Evolutionary conservation across 148 eudicot genomes (phyloP).

Genomic region (Suaeda aralocaspica): DNA sequence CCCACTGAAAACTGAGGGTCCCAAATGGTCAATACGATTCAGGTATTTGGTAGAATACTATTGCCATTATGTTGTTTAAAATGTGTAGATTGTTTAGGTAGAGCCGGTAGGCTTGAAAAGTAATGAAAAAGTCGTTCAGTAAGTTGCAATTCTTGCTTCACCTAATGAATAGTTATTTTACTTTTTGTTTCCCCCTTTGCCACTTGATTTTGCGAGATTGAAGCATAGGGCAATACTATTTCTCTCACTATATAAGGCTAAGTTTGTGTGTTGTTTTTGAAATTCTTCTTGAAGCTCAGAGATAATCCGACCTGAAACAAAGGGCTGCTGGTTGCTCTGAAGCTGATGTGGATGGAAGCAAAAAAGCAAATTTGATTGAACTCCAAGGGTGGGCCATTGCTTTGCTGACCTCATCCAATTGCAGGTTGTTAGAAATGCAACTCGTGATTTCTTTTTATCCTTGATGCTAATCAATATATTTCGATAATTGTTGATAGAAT

Average conservation of each 20-base stretch:
- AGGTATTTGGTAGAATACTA: constrained; percentile 48
- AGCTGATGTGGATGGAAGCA: constrained; percentile 61
- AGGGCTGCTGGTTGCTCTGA: constrained; percentile 69
- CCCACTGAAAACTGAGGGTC: constrained; percentile 93
- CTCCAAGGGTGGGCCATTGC: constrained; percentile 93
- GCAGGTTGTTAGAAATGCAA: constrained; percentile 54
- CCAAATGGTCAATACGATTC: constrained; percentile 91
- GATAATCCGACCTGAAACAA: constrained; percentile 90
- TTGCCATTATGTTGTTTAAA: not conserved
- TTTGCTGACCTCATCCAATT: constrained; percentile 83
- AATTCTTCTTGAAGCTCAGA: constrained; percentile 83
- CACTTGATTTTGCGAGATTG: not conserved
- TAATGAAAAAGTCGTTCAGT: not conserved
- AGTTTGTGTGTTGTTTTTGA: constrained; percentile 24
- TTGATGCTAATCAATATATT: not conserved
- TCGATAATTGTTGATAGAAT: not conserved
- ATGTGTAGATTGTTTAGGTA: not conserved
- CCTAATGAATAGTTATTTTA: not conserved
- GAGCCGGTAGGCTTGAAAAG: not conserved
- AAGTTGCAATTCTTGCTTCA: not conserved
- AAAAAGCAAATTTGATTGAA: constrained; percentile 86
- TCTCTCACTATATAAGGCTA: constrained; percentile 1
- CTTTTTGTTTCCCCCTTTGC: not conserved
- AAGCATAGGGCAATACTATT: not conserved
- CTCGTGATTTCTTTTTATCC: not conserved